Percentiles rank a stretch among this genome's conserved stretches.
Evolutionary conservation across 345 rosid species (phyloP).

Genomic region (Psidium guajava): DNA sequence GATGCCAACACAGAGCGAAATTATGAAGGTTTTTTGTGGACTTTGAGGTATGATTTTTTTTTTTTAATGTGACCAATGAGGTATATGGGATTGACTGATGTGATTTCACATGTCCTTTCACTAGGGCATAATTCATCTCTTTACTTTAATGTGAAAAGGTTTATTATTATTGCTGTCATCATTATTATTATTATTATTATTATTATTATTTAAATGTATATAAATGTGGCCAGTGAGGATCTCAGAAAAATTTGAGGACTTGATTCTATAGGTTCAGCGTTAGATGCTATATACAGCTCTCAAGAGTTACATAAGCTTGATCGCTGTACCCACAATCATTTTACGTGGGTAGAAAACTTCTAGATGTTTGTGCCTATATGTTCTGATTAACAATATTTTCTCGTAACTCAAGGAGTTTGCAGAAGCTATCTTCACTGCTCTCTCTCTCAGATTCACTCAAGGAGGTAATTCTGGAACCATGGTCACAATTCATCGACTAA

Average conservation of each 20-base stretch:
- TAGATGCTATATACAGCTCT: background rate
- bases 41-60: slow-evolving; percentile 49
- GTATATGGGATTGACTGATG: background rate
- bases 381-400: slow-evolving; percentile 1
- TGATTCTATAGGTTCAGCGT: background rate
- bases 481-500: slow-evolving; percentile 23
- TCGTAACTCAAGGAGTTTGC: slow-evolving; percentile 65
- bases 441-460: slow-evolving; percentile 22
- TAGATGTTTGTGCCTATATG: background rate
- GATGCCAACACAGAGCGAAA: slow-evolving; percentile 62
- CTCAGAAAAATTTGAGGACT: background rate
- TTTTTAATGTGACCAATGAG: background rate
- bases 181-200: too few species aligned
- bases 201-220: too few species aligned
- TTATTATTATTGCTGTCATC: too few species aligned
- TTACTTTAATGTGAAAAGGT: background rate
- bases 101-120: background rate
- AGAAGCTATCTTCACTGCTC: slow-evolving; percentile 42
- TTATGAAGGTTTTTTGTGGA: slow-evolving; percentile 87
- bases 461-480: slow-evolving; percentile 16
- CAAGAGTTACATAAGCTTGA: background rate
- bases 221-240: background rate
- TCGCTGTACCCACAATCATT: background rate
- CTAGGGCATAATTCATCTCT: background rate
- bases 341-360: background rate